A percentile compares a stretch with the other conserved stretches of the same genome.
Evolutionary conservation across 129 eudicot genomes (phyloP).

Genomic region (carrot (Daucus carota)): DH1_v3.0 NC_030388.2:32510501-32511000

Average conservation of each 20-base stretch:
- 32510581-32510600: too few relatives aligned
- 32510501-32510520: slow-evolving; percentile 7
- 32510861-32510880: slow-evolving; percentile 8
- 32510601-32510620: neutral
- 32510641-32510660: slow-evolving; percentile 28
- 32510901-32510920: slow-evolving; percentile 65
- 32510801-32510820: slow-evolving; percentile 17
- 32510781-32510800: slow-evolving; percentile 51
- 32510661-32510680: slow-evolving; percentile 24
- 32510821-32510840: slow-evolving; percentile 78
- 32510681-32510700: slow-evolving; percentile 52
- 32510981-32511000: too few relatives aligned
- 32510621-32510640: slow-evolving; percentile 18
- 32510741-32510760: slow-evolving; percentile 20
- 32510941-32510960: neutral
- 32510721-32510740: neutral
- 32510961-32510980: too few relatives aligned
- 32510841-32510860: slow-evolving; percentile 38
- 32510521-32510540: too few relatives aligned
- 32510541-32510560: too few relatives aligned
- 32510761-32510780: slow-evolving; percentile 51
- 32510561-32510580: too few relatives aligned
- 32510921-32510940: slow-evolving; percentile 42
- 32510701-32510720: slow-evolving; percentile 1
- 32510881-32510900: slow-evolving; percentile 29